These are phyloP conservation scores for Bassia scoparia DNA, from an alignment of 148 eudicot genomes.

Conservation along the genomic window DNA sequence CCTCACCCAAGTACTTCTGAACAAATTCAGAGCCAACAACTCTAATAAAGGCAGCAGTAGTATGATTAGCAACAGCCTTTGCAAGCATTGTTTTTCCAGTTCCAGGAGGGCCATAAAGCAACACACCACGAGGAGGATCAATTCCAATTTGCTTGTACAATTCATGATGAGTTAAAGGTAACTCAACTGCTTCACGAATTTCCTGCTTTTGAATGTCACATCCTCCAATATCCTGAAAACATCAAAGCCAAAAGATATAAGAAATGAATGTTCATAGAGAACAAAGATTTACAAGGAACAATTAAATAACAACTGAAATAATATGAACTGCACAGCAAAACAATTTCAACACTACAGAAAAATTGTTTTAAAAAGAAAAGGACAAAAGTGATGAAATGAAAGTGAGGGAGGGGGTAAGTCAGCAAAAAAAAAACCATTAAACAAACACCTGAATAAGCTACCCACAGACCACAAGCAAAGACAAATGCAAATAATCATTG, in stretches of 20 bases:
- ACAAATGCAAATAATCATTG: too few species aligned
- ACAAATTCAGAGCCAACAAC: constrained; percentile 97
- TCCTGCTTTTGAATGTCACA: constrained; percentile 97
- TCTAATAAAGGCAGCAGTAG: constrained; percentile 88
- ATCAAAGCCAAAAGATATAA: constrained; percentile 1
- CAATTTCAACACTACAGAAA: neutral
- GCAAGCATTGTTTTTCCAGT: constrained; percentile 97
- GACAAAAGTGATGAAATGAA: neutral
- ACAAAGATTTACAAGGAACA: neutral
- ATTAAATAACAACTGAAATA: neutral
- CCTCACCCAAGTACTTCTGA: constrained; percentile 95
- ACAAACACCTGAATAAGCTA: neutral
- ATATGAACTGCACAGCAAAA: neutral
- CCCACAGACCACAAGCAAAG: neutral
- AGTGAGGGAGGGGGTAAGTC: neutral
- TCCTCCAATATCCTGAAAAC: constrained; percentile 83
- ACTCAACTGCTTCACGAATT: constrained; percentile 93
- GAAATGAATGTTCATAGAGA: neutral
- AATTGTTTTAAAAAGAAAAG: too few species aligned
- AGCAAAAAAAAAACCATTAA: neutral
- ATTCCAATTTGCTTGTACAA: constrained; percentile 89
- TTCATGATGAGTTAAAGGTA: constrained; percentile 89
- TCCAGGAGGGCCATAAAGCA: constrained; percentile 94
- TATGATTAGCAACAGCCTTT: constrained; percentile 89
- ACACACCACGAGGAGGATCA: constrained; percentile 89